Evolutionary conservation across 2,329 filamentous ascomycete species (phyloP).

Genomic region (Exophiala aquamarina): DNA sequence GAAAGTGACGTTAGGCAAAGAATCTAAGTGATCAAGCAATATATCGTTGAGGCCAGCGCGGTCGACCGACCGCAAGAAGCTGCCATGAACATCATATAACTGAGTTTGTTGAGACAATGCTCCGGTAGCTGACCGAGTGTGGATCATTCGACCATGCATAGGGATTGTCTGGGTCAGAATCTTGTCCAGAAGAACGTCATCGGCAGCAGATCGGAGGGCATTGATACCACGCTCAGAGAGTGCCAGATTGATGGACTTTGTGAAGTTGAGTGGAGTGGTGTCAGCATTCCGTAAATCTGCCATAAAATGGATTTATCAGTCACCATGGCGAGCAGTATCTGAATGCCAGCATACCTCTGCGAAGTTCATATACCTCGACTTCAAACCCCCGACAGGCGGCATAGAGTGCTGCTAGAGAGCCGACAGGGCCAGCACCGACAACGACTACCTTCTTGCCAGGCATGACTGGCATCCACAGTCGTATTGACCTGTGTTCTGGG

Average conservation of each 20-base stretch:
- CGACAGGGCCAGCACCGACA: constrained; percentile 90
- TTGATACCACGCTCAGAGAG: constrained; percentile 92
- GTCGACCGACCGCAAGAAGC: constrained; percentile 86
- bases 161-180: constrained; percentile 80
- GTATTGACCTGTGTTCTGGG: not conserved
- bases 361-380: constrained; percentile 91
- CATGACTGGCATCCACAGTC: constrained; percentile 5
- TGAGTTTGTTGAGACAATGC: constrained; percentile 76
- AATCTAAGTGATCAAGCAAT: constrained; percentile 79
- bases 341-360: constrained; percentile 67
- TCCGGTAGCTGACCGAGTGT: constrained; percentile 66
- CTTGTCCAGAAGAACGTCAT: constrained; percentile 67
- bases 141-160: constrained; percentile 97
- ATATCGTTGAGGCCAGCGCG: constrained; percentile 78
- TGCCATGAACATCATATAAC: constrained; percentile 83
- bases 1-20: constrained; percentile 83
- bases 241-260: constrained; percentile 96
- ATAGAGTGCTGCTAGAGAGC: constrained; percentile 87
- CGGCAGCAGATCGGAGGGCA: constrained; percentile 71
- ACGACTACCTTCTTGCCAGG: constrained; percentile 68
- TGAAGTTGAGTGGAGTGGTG: constrained; percentile 88
- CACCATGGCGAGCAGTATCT: too few relatives aligned
- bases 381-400: constrained; percentile 83
- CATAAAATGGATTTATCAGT: too few relatives aligned
- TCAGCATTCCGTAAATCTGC: constrained; percentile 86